These are phyloP conservation scores for Trametes hirsuta DNA, from an alignment of 1,284 basidiomycete species.

Conservation along the genomic window DNA sequence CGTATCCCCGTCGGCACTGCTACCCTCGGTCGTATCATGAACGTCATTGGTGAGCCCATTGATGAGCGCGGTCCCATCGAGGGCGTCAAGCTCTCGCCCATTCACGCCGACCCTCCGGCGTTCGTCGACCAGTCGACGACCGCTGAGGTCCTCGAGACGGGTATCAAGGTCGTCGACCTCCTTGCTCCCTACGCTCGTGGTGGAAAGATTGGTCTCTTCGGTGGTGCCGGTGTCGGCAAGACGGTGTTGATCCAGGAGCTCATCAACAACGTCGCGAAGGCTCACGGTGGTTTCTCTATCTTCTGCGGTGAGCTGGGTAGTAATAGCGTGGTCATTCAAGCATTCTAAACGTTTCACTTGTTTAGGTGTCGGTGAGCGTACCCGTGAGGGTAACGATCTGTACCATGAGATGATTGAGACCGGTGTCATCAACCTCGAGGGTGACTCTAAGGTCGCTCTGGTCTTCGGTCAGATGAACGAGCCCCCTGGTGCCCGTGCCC, in stretches of 20 bases:
- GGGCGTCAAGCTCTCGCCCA: conserved; percentile 88
- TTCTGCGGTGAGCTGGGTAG: conserved; percentile 82
- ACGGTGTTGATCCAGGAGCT: conserved; percentile 99
- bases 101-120: conserved; percentile 95
- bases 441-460: conserved; percentile 99
- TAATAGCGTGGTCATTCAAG: background rate
- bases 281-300: conserved; percentile 99
- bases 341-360: background rate
- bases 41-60: conserved; percentile 99
- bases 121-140: conserved; percentile 99
- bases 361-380: conserved; percentile 96
- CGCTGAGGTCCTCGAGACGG: conserved; percentile 97
- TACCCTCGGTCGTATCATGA: conserved; percentile 99
- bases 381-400: conserved; percentile 99
- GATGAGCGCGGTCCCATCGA: conserved; percentile 99
- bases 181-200: conserved; percentile 99
- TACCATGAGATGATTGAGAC: conserved; percentile 99
- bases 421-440: conserved; percentile 99
- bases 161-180: conserved; percentile 99
- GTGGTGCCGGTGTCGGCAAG: conserved; percentile 99
- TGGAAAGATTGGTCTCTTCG: conserved; percentile 99
- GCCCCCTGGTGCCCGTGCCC: conserved; percentile 99
- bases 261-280: conserved; percentile 99
- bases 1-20: conserved; percentile 93
- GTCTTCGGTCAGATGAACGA: conserved; percentile 99